A percentile compares a stretch with the other conserved stretches of the same genome.
These are phyloP conservation scores for Paramecium octaurelia DNA, from an alignment of 73 alveolate species.

Conservation along the genomic window DNA sequence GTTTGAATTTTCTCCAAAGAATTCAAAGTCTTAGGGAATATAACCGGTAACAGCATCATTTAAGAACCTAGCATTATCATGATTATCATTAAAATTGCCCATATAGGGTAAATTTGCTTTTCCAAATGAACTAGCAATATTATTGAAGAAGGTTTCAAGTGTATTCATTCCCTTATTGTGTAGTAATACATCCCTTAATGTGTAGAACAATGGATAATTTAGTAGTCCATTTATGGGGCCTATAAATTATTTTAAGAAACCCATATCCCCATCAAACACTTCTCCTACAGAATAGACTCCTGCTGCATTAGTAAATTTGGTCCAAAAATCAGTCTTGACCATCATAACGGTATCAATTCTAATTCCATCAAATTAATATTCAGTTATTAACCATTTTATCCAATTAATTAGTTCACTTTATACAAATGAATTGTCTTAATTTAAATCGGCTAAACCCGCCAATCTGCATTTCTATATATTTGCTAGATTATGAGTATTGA, in stretches of 20 bases:
- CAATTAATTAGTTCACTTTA: slow-evolving; percentile 76
- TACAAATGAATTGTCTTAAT: slow-evolving; percentile 83
- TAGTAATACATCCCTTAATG: slow-evolving; percentile 73
- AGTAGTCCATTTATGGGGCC: slow-evolving; percentile 81
- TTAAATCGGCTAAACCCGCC: slow-evolving; percentile 92
- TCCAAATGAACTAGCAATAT: not conserved
- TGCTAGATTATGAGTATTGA: slow-evolving; percentile 56
- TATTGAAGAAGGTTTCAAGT: slow-evolving; percentile 32
- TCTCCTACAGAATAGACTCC: slow-evolving; percentile 91
- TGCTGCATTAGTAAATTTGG: slow-evolving; percentile 75
- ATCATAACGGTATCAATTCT: slow-evolving; percentile 91
- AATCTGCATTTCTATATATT: slow-evolving; percentile 89
- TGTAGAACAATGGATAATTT: slow-evolving; percentile 90
- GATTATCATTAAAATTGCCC: slow-evolving; percentile 87
- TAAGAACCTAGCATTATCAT: slow-evolving; percentile 94
- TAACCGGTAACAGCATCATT: slow-evolving; percentile 40
- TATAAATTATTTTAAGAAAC: slow-evolving; percentile 76
- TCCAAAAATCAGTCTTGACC: slow-evolving; percentile 91
- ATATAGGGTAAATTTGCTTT: slow-evolving; percentile 43
- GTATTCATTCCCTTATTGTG: slow-evolving; percentile 65
- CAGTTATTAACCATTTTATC: slow-evolving; percentile 74
- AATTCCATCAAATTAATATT: slow-evolving; percentile 91
- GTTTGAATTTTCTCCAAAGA: not conserved
- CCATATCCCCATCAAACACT: slow-evolving; percentile 70
- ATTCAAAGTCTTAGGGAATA: slow-evolving; percentile 9